A percentile compares a stretch with the other conserved stretches of the same genome.
Evolutionary conservation across 2,329 filamentous ascomycete genomes (phyloP).

Genomic region (Aspergillus calidoustus): DNA sequence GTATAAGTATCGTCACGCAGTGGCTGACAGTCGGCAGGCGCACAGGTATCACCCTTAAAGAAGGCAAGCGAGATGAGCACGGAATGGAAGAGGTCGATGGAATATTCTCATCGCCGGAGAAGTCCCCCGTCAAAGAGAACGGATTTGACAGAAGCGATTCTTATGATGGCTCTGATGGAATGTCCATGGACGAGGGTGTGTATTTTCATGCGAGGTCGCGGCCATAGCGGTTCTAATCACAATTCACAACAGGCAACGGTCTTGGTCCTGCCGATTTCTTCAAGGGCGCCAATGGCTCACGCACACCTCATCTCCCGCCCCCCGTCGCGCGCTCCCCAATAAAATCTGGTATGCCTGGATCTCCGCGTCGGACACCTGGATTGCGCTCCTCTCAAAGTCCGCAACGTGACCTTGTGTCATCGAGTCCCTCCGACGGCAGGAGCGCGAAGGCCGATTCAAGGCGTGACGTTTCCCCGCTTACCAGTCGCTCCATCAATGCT

Average conservation of each 20-base stretch:
- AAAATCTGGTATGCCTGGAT: conserved; percentile 49
- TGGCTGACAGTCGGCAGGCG: conserved; percentile 62
- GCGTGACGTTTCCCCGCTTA: conserved; percentile 41
- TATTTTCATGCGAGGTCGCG: neutral
- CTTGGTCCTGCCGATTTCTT: conserved; percentile 49
- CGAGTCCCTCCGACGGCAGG: conserved; percentile 45
- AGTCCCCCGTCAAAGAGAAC: conserved; percentile 51
- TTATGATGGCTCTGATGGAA: conserved; percentile 59
- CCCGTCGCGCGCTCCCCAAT: conserved; percentile 51
- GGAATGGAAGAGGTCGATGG: conserved; percentile 87
- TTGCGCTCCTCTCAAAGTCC: conserved; percentile 48
- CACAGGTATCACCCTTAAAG: conserved; percentile 81
- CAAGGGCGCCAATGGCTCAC: conserved; percentile 38
- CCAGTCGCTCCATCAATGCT: conserved; percentile 41
- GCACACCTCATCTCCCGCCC: conserved; percentile 42
- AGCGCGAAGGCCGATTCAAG: conserved; percentile 29
- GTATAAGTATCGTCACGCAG: neutral
- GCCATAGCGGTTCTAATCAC: neutral
- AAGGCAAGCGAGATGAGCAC: conserved; percentile 85
- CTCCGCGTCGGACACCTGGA: conserved; percentile 47
- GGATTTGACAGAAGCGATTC: conserved; percentile 43
- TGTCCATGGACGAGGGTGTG: conserved; percentile 68
- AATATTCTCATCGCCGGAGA: conserved; percentile 86
- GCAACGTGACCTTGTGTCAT: conserved; percentile 39
- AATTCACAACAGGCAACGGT: conserved; percentile 40